Evolutionary conservation across 345 rosid species (phyloP), one percentile per base, ranked within the genome.

Genomic region (Acer saccharum): DNA sequence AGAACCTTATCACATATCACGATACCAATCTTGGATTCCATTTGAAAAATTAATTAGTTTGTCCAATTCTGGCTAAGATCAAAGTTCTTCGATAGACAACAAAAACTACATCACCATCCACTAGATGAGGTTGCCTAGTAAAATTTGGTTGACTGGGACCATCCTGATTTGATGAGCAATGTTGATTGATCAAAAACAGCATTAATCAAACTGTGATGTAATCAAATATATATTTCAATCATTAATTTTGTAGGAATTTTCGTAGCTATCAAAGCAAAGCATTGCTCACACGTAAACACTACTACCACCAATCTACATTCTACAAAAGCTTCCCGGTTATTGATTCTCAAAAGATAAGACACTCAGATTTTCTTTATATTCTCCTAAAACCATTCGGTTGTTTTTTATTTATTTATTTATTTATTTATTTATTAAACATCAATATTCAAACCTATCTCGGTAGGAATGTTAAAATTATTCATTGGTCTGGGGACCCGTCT

Each of bases 101-200:
- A 63, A 39, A 20, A 55, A 65, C 29, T 70, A 27, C 67, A 65
- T 54, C 50, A 25, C 18, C 39, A 71, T 78, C 74, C 70, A 21
- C 0, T 6, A 44, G 80, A 57, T 76, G 73, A 48, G 74, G 32
- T 21, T 79, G 65, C 14, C 55, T 68, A 60, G 6, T 20, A 32
- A 43, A 29, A 65, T 27, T 20, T 68, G 60, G 43, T 20, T 73
- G 58, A 60, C 21, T 68, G 65, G 74, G 74, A 32, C 35, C 35
- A 64, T 75, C 74, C 74, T 10, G 27, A 7, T 43, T 43, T 43
- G 46, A 43, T n/a, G n/a, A 32, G n/a, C 29, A 16, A 14, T 35
- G n/a, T 72, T 72, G 57, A 7, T 20, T 71, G 50, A 35, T 41
- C 21, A 16, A 6, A 12, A 5, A 65, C 1, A 13, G 32, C 12